Conservation (phyloP, 2,329 filamentous ascomycete species). For the Davidsoniella neocaledoniae region DNA sequence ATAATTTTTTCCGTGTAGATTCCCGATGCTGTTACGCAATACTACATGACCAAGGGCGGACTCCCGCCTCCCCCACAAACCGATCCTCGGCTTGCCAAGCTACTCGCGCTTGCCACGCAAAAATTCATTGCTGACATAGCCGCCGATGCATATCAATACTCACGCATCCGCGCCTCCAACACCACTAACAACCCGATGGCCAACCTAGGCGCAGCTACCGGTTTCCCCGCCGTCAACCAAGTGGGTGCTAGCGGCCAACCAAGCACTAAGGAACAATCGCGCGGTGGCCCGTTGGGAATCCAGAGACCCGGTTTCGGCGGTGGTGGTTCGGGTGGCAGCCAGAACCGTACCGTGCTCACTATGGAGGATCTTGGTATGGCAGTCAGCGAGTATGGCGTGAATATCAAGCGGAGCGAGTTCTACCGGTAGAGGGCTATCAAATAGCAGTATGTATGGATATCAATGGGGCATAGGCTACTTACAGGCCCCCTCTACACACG, state of each 20-base stretch:
- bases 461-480: too few species aligned
- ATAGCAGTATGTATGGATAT: too few species aligned
- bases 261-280: conserved; percentile 39
- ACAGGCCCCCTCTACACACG: too few species aligned
- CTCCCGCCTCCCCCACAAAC: conserved; percentile 85
- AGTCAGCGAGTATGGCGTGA: conserved; percentile 92
- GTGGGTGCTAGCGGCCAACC: conserved; percentile 29
- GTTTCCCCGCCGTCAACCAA: conserved; percentile 49
- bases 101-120: conserved; percentile 92
- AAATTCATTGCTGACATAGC: conserved; percentile 98
- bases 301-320: conserved; percentile 70
- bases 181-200: conserved; percentile 81
- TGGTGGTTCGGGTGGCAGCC: conserved; percentile 72
- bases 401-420: conserved; percentile 93
- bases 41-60: conserved; percentile 92
- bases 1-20: conserved; percentile 39
- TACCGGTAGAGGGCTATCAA: conserved; percentile 46
- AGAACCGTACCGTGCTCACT: conserved; percentile 84
- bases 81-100: conserved; percentile 74
- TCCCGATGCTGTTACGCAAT: conserved; percentile 90
- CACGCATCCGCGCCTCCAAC: conserved; percentile 83
- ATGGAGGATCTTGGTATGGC: conserved; percentile 99
- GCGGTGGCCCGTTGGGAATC: conserved; percentile 47
- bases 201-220: conserved; percentile 59
- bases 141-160: conserved; percentile 95